phyloP scores from a whole-genome alignment of 2,329 filamentous ascomycete species.

The Phialophora expanda region DNA sequence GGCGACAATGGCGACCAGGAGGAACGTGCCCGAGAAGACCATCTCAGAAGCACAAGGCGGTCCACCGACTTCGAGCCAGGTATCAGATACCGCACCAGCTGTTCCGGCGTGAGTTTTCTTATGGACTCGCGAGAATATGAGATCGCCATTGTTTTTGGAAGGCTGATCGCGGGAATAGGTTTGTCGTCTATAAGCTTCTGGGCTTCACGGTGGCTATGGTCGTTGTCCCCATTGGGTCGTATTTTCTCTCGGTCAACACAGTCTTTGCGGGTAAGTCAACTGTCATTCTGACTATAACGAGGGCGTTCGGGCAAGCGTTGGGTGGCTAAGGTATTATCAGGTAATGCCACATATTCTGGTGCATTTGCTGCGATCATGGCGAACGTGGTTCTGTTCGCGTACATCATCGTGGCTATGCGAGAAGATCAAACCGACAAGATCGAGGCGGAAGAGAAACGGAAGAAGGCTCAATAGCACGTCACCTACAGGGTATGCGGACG shows the following conservation, averaged over 20 bases:
- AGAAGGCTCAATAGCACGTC: slow-evolving; percentile 50
- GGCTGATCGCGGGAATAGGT: background rate
- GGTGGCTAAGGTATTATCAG: slow-evolving; percentile 52
- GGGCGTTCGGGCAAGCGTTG: background rate
- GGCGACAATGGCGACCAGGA: slow-evolving; percentile 25
- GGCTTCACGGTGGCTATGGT: slow-evolving; percentile 93
- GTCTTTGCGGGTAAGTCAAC: slow-evolving; percentile 71
- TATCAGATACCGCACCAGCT: slow-evolving; percentile 63
- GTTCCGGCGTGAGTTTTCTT: slow-evolving; percentile 73
- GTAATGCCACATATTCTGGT: slow-evolving; percentile 86
- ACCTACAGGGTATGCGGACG: background rate
- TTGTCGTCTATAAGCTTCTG: slow-evolving; percentile 85
- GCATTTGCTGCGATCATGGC: slow-evolving; percentile 85
- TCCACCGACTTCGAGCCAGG: slow-evolving; percentile 34
- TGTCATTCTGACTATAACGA: background rate
- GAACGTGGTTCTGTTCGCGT: slow-evolving; percentile 88
- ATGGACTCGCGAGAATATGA: background rate
- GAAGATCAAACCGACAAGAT: slow-evolving; percentile 83
- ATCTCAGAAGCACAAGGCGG: slow-evolving; percentile 34
- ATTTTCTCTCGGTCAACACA: slow-evolving; percentile 78
- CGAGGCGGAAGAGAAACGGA: slow-evolving; percentile 63
- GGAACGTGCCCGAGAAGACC: slow-evolving; percentile 28
- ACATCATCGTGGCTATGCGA: slow-evolving; percentile 86
- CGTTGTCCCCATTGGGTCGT: slow-evolving; percentile 81
- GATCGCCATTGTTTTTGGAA: background rate